phyloP scores from a whole-genome alignment of 352 stramenopile species.

The Achlya hypogyna region DNA sequence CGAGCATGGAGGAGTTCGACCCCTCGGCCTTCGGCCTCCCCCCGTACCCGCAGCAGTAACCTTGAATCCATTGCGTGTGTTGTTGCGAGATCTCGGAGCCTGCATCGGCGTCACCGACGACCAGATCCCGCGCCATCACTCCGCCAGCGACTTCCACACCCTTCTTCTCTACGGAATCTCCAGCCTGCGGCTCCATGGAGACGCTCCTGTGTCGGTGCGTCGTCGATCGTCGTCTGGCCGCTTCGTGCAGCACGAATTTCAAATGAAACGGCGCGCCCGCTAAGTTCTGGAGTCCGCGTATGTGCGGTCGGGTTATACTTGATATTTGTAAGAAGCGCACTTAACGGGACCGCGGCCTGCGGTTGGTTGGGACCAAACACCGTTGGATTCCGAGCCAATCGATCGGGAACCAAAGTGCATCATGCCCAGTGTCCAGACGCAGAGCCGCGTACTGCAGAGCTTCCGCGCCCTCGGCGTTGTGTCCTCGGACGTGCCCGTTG shows the following conservation, averaged over 20 bases:
- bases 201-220: too few relatives aligned
- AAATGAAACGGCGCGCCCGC: too few relatives aligned
- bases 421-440: constrained; percentile 1
- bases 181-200: too few relatives aligned
- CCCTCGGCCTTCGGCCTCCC: neutral
- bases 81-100: too few relatives aligned
- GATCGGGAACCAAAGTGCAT: neutral
- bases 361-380: neutral
- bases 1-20: neutral
- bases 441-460: constrained; percentile 70
- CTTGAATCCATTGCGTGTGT: too few relatives aligned
- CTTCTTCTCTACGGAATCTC: too few relatives aligned
- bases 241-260: too few relatives aligned
- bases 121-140: too few relatives aligned
- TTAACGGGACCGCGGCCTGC: neutral
- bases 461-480: constrained; percentile 88
- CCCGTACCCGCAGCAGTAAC: neutral
- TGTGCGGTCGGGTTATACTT: neutral
- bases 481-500: constrained; percentile 77
- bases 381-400: neutral
- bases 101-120: too few relatives aligned
- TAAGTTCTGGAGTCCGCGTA: neutral
- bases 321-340: neutral
- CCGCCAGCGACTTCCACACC: too few relatives aligned
- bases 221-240: too few relatives aligned